These are phyloP conservation scores for Trematosphaeria pertusa DNA, from an alignment of 2,329 filamentous ascomycete genomes.

Conservation along the genomic window DNA sequence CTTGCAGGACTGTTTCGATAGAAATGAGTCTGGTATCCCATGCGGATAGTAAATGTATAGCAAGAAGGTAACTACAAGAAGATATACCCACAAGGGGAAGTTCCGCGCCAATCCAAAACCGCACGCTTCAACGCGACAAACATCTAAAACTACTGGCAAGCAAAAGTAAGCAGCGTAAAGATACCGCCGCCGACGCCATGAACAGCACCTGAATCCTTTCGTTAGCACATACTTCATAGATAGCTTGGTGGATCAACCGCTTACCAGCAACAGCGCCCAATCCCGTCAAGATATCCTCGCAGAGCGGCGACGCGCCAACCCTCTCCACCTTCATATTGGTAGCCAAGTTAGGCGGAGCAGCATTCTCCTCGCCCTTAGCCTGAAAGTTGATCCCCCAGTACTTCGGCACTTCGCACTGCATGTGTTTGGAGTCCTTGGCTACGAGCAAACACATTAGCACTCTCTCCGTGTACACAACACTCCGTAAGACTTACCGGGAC, in stretches of 20 bases:
- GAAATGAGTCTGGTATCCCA: too few species aligned
- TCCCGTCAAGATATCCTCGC: slow-evolving; percentile 7
- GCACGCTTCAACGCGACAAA: too few species aligned
- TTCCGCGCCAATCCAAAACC: too few species aligned
- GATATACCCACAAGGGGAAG: too few species aligned
- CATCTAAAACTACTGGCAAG: slow-evolving; percentile 5
- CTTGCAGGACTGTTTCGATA: too few species aligned
- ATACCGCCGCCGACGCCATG: slow-evolving; percentile 14
- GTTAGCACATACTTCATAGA: too few species aligned
- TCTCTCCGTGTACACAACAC: background rate
- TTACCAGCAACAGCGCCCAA: slow-evolving; percentile 15
- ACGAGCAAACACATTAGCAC: slow-evolving; percentile 5
- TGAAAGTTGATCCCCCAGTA: slow-evolving; percentile 20
- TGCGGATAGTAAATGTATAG: too few species aligned
- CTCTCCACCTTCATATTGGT: slow-evolving; percentile 5
- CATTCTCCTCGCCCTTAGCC: too few species aligned
- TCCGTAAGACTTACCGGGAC: slow-evolving; percentile 1
- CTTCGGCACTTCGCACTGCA: slow-evolving; percentile 20
- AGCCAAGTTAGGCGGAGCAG: too few species aligned
- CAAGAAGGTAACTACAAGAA: too few species aligned
- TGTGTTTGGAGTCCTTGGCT: slow-evolving; percentile 8
- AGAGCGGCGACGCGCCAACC: slow-evolving; percentile 1
- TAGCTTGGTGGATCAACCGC: background rate
- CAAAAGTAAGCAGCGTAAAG: slow-evolving; percentile 17
- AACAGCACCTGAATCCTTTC: too few species aligned